Base-by-base conservation (phyloP, 352 stramenopile genomes). In the Globisporangium acanthophoron region DNA sequence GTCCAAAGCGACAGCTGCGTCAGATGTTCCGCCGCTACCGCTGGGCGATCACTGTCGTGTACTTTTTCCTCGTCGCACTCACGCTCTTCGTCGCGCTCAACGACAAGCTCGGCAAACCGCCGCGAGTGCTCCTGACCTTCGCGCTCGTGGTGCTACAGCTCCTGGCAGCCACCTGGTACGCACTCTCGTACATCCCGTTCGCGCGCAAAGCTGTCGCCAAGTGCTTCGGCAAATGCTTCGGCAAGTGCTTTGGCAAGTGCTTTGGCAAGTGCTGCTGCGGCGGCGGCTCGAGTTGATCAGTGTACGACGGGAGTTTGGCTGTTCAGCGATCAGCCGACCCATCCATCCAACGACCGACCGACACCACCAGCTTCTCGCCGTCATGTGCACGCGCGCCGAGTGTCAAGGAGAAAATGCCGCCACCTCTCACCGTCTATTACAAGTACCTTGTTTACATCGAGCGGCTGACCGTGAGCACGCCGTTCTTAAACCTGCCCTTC, bases 161-260 rank as follows among this genome's bases (percentile, higher is more conserved):
- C 65, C 55, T 80, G 8, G 64, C 82, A 13, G 79, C 85, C n/a
- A 71, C 74, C 18, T 96, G 85, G 82, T 94, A 96, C 64, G 80
- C 56, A 18, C 63, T 94, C 21, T 78, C 60, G 12, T 94, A 92
- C 62, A 92, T 96, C 55, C 86, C 86, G 15, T 94, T 83, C 64
- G 85, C 77, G 33, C 58, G 80, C 50, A 67, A 89, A 53, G 60
- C 55, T 31, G 56, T 69, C 9, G 50, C 16, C 35, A 66, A 58
- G 29, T 41, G 50, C 27, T 16, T 61, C 41, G 29, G 58, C 4
- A 58, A 58, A 24, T 24, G 21, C 21, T 24, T 24, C 21, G 21
- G 21, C 21, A 24, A 24, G 21, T 24, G 21, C 21, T 24, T 24
- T 24, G 21, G 1, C 21, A 24, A 24, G 21, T 24, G 21, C 21